A percentile compares a stretch with the other conserved stretches of the same genome.
Conservation (phyloP, 208 protist species). For the Naegleria lovaniensis region DNA sequence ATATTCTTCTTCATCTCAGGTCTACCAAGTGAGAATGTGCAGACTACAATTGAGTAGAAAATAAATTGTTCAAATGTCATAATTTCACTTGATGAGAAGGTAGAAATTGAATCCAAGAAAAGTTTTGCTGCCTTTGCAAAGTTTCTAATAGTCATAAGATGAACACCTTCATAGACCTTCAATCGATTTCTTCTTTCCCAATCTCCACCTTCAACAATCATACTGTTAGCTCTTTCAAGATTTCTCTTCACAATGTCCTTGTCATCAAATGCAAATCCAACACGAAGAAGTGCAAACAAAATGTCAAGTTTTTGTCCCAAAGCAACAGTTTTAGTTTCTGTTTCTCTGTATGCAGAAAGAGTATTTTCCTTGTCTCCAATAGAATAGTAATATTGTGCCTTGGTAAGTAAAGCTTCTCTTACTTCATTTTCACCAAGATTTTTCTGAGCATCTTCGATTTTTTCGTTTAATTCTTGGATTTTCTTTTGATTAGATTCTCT, state of each 20-base stretch:
- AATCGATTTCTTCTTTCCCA: constrained; percentile 97
- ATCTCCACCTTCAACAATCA: constrained; percentile 93
- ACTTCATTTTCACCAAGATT: constrained; percentile 95
- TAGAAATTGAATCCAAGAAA: constrained; percentile 90
- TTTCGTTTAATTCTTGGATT: constrained; percentile 67
- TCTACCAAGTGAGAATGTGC: constrained; percentile 73
- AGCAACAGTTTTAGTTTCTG: constrained; percentile 76
- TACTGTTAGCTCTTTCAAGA: constrained; percentile 72
- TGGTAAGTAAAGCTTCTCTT: constrained; percentile 81
- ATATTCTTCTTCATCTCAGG: constrained; percentile 70
- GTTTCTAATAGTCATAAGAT: constrained; percentile 84
- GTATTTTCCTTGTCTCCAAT: constrained; percentile 91
- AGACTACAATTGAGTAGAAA: constrained; percentile 82
- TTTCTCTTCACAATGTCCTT: constrained; percentile 74
- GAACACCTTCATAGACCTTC: constrained; percentile 96
- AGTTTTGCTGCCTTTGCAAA: constrained; percentile 83
- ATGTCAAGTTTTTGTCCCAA: constrained; percentile 90
- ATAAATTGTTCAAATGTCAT: constrained; percentile 86
- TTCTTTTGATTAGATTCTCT: constrained; percentile 65
- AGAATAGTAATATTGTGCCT: constrained; percentile 78
- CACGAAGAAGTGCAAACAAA: constrained; percentile 85
- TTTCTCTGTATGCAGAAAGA: constrained; percentile 73
- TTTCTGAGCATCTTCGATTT: constrained; percentile 81
- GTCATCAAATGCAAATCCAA: constrained; percentile 90
- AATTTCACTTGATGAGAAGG: constrained; percentile 92